A percentile compares a stretch with the other conserved stretches of the same genome.
Evolutionary conservation across 208 protist species (phyloP).

Genomic region (Leishmania martiniquensis): DNA sequence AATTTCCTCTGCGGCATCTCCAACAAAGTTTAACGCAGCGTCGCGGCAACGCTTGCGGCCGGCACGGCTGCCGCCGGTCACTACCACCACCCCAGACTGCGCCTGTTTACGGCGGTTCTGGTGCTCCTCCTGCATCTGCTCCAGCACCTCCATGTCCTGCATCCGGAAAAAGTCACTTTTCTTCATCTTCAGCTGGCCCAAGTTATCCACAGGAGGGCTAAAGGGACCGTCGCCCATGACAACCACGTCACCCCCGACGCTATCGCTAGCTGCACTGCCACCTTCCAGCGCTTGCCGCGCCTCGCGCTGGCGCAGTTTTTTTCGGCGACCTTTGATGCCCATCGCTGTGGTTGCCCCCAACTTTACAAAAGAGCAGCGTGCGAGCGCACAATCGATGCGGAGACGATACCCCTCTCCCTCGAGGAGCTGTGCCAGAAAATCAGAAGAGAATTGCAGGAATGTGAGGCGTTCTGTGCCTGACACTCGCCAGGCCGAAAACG

Average conservation of each 20-base stretch:
- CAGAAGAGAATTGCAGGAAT: conserved; percentile 4
- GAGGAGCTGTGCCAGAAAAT: too few species aligned
- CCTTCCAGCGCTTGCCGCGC: conserved; percentile 18
- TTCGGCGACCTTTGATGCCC: conserved; percentile 86
- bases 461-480: neutral
- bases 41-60: conserved; percentile 21
- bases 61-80: conserved; percentile 4
- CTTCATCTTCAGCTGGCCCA: conserved; percentile 70
- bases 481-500: neutral
- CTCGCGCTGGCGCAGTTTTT: conserved; percentile 69
- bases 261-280: conserved; percentile 16
- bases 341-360: conserved; percentile 28
- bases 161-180: conserved; percentile 87
- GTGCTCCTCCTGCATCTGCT: conserved; percentile 81
- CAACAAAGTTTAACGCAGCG: conserved; percentile 17
- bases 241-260: conserved; percentile 2
- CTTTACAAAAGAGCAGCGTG: too few species aligned
- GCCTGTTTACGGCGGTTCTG: conserved; percentile 40
- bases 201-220: conserved; percentile 48
- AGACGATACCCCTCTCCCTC: neutral
- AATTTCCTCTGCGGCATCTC: conserved; percentile 32
- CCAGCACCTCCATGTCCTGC: conserved; percentile 81
- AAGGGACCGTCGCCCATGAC: conserved; percentile 52
- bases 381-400: neutral
- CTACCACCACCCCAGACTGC: conserved; percentile 19